Base-by-base conservation (phyloP, 768 basidiomycete species). In the Mycena alexandri region DNA sequence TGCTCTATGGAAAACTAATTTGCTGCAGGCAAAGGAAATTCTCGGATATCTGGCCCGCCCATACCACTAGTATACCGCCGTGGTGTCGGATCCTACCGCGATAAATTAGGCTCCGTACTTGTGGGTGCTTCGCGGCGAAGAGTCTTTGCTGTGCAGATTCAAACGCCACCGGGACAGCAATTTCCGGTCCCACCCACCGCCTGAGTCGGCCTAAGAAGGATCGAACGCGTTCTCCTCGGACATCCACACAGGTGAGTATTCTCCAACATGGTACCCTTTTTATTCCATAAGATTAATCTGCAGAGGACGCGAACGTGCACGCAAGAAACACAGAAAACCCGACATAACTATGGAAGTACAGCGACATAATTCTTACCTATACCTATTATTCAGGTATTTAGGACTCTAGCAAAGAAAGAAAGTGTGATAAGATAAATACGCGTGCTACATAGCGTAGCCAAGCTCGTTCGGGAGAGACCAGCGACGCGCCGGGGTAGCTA, bases 361-460 rank as follows among this genome's bases (percentile, higher is more conserved):
- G 62, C 61, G 42, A 41, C 61, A 53, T 44, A 36, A 56, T 43
- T 36, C 55, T 52, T 67, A 62, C 61, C 59, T 63, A 68, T 59
- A 68, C 61, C 61, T 67, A 59, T 58, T 62, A 67, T 47, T 50
- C 44, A 24, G 59, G 60, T 50, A 36, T 52, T 21, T 42, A 58
- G 43, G 59, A 19, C 4, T 67, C 59, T 57, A 51, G 29, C 41
- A 42, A 24, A 33, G 48, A 66, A 3, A 29, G 21, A 55, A 48
- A 47, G 21, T 9, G 12, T 5, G 38, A n/a, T n/a, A 58, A 16
- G 41, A 48, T 67, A 44, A 50, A 61, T 48, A 67, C 24, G 21
- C 10, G 41, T 14, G 61, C 61, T 68, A 63, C 67, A 68, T 59
- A 16, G 38, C 4, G 42, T 38, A 63, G 6, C 21, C 29, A 33